Evolutionary conservation across 129 eudicot genomes (phyloP).

Genomic region (Centaurea solstitialis): DNA sequence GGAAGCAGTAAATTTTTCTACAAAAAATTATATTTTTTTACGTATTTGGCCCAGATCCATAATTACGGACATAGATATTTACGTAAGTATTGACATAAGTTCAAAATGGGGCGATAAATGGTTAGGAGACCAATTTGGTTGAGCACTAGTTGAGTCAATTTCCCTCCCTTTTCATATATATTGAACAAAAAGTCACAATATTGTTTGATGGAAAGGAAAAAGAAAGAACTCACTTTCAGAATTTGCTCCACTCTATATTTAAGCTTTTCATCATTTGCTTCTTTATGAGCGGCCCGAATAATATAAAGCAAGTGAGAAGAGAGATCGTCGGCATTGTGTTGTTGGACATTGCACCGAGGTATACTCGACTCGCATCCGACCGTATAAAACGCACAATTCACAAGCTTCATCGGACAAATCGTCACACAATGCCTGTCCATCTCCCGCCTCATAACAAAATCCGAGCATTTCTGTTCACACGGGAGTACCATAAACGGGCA

Average conservation of each 20-base stretch:
- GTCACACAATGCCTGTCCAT: slow-evolving; percentile 97
- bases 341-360: slow-evolving; percentile 54
- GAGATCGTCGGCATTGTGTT: slow-evolving; percentile 56
- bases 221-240: slow-evolving; percentile 39
- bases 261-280: slow-evolving; percentile 49
- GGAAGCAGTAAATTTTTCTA: too few relatives aligned
- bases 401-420: slow-evolving; percentile 84
- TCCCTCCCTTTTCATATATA: background rate
- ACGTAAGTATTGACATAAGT: too few relatives aligned
- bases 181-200: background rate
- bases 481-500: slow-evolving; percentile 86
- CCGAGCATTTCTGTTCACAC: slow-evolving; percentile 88
- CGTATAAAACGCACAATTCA: slow-evolving; percentile 71
- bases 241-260: slow-evolving; percentile 62
- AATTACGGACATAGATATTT: too few relatives aligned
- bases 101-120: too few relatives aligned
- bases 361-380: slow-evolving; percentile 67
- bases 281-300: slow-evolving; percentile 55
- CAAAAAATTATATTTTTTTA: too few relatives aligned
- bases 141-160: too few relatives aligned
- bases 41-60: too few relatives aligned
- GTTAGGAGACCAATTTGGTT: too few relatives aligned
- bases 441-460: slow-evolving; percentile 75
- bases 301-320: slow-evolving; percentile 56
- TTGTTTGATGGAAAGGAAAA: background rate